Percentiles rank a stretch among this genome's conserved stretches.
Conservation (phyloP, 2,329 filamentous ascomycete species). For the Cercospora sojina region DNA sequence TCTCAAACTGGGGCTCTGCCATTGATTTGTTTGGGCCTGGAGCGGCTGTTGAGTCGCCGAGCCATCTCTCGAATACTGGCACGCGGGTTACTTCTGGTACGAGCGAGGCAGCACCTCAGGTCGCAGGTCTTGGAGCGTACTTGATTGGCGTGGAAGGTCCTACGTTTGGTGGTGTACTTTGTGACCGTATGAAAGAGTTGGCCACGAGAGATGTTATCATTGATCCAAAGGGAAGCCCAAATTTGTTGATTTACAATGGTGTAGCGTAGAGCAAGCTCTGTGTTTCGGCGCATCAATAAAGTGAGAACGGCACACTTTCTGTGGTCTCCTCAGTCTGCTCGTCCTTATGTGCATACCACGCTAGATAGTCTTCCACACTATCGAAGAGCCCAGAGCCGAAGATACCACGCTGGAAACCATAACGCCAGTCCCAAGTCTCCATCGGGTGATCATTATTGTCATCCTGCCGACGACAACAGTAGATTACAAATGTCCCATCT, state of each 20-base stretch:
- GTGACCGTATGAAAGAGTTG: constrained; percentile 48
- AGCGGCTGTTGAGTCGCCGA: neutral
- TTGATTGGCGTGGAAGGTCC: constrained; percentile 14
- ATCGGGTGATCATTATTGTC: neutral
- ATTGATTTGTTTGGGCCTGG: neutral
- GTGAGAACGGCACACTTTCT: neutral
- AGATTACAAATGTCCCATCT: neutral
- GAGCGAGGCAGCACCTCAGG: neutral
- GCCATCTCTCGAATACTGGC: neutral
- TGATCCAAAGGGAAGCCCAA: neutral
- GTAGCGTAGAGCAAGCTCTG: neutral
- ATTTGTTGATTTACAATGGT: neutral
- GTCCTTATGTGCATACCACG: neutral
- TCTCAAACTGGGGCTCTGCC: neutral
- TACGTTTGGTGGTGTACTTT: constrained; percentile 46
- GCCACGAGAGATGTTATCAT: constrained; percentile 30
- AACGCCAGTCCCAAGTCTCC: neutral
- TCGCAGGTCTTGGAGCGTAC: neutral
- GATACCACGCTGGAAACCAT: neutral
- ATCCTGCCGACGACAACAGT: neutral
- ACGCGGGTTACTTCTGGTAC: neutral
- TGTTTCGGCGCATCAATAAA: neutral
- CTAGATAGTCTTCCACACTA: neutral
- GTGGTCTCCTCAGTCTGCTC: neutral
- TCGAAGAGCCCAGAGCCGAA: neutral